Base-by-base conservation (phyloP, 179 eudicot genomes). In the Nepenthes alata region DNA sequence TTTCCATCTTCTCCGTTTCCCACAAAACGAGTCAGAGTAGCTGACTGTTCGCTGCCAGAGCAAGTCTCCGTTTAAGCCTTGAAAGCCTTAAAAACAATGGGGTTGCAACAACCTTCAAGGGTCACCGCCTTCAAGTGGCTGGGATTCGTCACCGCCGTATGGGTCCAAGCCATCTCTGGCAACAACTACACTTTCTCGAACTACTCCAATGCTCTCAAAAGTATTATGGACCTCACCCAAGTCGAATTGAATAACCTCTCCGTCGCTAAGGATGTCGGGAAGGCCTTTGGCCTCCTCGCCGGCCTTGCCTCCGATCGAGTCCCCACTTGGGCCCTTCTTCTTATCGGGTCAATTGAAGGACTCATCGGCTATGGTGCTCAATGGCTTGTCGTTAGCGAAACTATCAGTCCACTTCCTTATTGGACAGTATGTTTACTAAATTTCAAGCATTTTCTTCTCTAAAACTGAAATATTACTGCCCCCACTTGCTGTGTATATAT, bases 151-250 rank as follows among this genome's bases (percentile, higher is more conserved):
- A 75, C 97, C 5, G 95, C 95, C 37, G 83, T 90, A 0, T 90
- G 97, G 97, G 97, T 90, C 1, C 97, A 87, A 53, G 72, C 97
- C 7, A 77, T 90, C 8, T 82, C 97, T 36, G 97, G 97, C 66
- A 90, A 90, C 77, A 90, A 87, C 62, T 90, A 90, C 81, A 87
- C 95, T 0, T 90, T 87, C 71, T 81, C 98, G 0, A 90, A 90
- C 75, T 87, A 90, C 74, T 90, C 97, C 2, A 84, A 87, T 59
- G 80, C 97, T 1, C 60, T 90, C 5, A 87, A 90, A 53, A 74
- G 74, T 4, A 72, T 90, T n/a, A 90, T 87, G 97, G 78, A 73
- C 5, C 68, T 90, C 39, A 85, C 88, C 2, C 97, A 90, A 52
- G 72, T 87, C 8, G 77, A 87, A 61, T 70, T 90, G 38, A 90